Percentiles rank a stretch among this genome's conserved stretches.
phyloP scores from a whole-genome alignment of 768 basidiomycete species.

The Lentinula sp. region DNA sequence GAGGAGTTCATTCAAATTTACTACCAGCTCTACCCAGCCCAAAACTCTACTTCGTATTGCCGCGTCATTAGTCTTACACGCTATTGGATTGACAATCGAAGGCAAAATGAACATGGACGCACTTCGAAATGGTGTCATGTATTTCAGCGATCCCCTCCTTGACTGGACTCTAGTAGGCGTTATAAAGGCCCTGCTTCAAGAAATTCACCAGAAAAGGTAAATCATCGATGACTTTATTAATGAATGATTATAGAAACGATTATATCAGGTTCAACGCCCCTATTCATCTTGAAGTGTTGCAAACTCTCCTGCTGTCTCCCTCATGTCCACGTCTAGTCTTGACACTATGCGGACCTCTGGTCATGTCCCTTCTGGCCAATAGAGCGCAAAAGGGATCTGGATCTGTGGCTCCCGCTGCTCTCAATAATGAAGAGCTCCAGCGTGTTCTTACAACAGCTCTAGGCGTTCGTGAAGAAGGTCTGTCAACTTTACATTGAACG shows the following conservation, averaged over 20 bases:
- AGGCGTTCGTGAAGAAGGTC: slow-evolving; percentile 31
- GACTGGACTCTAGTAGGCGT: slow-evolving; percentile 80
- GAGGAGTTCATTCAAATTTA: not conserved
- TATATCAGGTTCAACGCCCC: slow-evolving; percentile 40
- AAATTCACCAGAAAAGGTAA: slow-evolving; percentile 54
- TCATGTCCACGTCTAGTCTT: slow-evolving; percentile 64
- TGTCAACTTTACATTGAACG: slow-evolving; percentile 2
- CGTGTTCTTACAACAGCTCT: slow-evolving; percentile 31
- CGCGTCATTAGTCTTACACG: slow-evolving; percentile 59
- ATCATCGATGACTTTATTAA: slow-evolving; percentile 7
- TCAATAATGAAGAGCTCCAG: slow-evolving; percentile 32
- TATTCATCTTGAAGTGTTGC: slow-evolving; percentile 57
- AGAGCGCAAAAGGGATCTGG: slow-evolving; percentile 21
- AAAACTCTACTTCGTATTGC: slow-evolving; percentile 62
- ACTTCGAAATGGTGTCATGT: slow-evolving; percentile 69
- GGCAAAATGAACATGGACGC: slow-evolving; percentile 62
- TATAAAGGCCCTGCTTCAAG: slow-evolving; percentile 53
- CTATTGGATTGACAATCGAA: slow-evolving; percentile 40
- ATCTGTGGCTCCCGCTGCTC: slow-evolving; percentile 9
- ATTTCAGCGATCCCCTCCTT: slow-evolving; percentile 66
- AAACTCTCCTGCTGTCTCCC: slow-evolving; percentile 56
- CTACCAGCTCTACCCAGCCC: slow-evolving; percentile 62
- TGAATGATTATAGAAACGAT: not conserved
- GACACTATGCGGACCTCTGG: slow-evolving; percentile 51
- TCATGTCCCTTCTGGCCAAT: slow-evolving; percentile 39